Percentiles rank a stretch among this genome's conserved stretches.
Evolutionary conservation across 208 protist species (phyloP).

Genomic region (Balamuthia mandrillaris): DNA sequence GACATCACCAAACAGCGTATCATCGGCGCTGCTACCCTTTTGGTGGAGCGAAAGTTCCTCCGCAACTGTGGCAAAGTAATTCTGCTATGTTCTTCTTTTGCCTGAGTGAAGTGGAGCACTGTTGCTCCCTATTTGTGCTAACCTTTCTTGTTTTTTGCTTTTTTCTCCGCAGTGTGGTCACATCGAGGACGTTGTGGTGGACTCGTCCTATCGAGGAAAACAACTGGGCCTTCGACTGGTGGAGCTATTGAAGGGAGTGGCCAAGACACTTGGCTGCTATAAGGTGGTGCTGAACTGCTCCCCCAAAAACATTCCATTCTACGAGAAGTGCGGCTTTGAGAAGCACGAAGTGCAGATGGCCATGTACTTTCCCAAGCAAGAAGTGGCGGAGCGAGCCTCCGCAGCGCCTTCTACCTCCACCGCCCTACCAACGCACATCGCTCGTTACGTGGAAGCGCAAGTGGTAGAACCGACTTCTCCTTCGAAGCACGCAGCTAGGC

Average conservation of each 20-base stretch:
- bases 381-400: no score
- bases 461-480: no score
- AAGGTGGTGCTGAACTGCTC: slow-evolving; percentile 78
- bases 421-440: no score
- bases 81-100: neutral
- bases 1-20: slow-evolving; percentile 52
- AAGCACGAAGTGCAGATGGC: slow-evolving; percentile 65
- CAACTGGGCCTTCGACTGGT: slow-evolving; percentile 64
- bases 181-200: slow-evolving; percentile 82
- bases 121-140: neutral
- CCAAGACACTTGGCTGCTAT: slow-evolving; percentile 50
- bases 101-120: neutral
- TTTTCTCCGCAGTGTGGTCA: slow-evolving; percentile 59
- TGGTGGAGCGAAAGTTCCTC: slow-evolving; percentile 75
- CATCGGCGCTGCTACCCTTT: slow-evolving; percentile 58
- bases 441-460: no score
- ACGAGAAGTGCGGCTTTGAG: slow-evolving; percentile 70
- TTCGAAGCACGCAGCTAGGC: no score
- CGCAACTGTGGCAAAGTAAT: slow-evolving; percentile 43
- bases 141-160: neutral
- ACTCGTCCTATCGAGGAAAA: slow-evolving; percentile 62
- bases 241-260: slow-evolving; percentile 40
- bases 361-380: no score
- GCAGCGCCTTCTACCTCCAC: no score
- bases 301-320: slow-evolving; percentile 74